A percentile compares a stretch with the other conserved stretches of the same genome.
phyloP scores from a whole-genome alignment of 1,284 basidiomycete genomes.

The Afroboletus lepidellus region DNA sequence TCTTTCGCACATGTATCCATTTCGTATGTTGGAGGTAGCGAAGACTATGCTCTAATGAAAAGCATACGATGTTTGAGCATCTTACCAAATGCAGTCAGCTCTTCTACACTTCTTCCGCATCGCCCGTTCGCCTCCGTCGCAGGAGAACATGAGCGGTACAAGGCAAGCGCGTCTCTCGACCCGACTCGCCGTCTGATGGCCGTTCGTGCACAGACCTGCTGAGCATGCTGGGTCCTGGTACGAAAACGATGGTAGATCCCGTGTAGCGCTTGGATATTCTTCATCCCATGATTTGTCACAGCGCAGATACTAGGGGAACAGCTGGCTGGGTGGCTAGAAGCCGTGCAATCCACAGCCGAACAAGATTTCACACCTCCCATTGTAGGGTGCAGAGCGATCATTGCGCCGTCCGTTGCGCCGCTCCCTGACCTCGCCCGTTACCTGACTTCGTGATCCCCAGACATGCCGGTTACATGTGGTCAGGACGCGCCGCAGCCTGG shows the following conservation, averaged over 20 bases:
- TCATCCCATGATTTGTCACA: conserved; percentile 33
- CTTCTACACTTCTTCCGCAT: conserved; percentile 18
- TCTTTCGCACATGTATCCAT: conserved; percentile 40
- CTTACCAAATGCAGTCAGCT: conserved; percentile 27
- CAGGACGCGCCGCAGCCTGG: conserved; percentile 92
- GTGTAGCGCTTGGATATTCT: conserved; percentile 7
- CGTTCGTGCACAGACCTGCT: conserved; percentile 47
- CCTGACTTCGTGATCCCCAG: conserved; percentile 41
- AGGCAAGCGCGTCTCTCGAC: conserved; percentile 23
- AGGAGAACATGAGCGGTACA: conserved; percentile 23
- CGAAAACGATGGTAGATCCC: conserved; percentile 58
- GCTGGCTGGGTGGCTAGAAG: conserved; percentile 62
- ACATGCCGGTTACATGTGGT: conserved; percentile 96
- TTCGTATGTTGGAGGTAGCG: conserved; percentile 40
- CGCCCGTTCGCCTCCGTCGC: conserved; percentile 5
- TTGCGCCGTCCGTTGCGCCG: conserved; percentile 77
- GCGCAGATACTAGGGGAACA: conserved; percentile 59
- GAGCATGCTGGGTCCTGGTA: conserved; percentile 95
- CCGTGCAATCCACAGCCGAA: conserved; percentile 51
- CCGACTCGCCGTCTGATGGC: neutral
- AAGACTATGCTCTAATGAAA: conserved; percentile 37
- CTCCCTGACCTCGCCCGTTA: conserved; percentile 4
- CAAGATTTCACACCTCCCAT: conserved; percentile 62
- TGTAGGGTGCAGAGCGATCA: conserved; percentile 82
- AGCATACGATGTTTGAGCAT: conserved; percentile 4